phyloP scores from a whole-genome alignment of 495 filamentous ascomycete species.

The Hypoxylon subgilvum region DNA sequence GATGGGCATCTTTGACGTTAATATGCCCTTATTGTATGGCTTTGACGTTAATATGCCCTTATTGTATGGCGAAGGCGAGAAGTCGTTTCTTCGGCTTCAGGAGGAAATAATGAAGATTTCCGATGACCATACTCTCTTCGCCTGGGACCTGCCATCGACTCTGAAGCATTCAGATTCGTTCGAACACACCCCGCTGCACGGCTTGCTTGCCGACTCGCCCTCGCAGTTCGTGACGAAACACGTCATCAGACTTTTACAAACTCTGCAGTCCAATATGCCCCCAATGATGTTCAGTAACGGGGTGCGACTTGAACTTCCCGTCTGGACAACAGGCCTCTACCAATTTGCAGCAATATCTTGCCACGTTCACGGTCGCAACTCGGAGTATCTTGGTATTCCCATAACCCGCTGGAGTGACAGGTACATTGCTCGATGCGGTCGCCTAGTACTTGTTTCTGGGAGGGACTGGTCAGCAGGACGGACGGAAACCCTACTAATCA shows the following conservation, averaged over 20 bases:
- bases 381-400: background rate
- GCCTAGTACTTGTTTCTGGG: background rate
- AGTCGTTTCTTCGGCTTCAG: constrained; percentile 39
- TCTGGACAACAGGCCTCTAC: background rate
- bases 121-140: background rate
- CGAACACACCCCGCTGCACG: too few species aligned
- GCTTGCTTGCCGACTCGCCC: background rate
- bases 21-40: too few species aligned
- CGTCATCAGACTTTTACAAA: background rate
- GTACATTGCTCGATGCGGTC: background rate
- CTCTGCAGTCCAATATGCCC: background rate
- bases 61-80: constrained; percentile 38
- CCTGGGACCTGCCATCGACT: too few species aligned
- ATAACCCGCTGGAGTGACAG: background rate
- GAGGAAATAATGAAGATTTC: constrained; percentile 29
- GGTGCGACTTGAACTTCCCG: background rate
- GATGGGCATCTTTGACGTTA: too few species aligned
- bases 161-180: too few species aligned
- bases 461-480: background rate
- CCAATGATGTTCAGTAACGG: constrained; percentile 1
- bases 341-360: background rate
- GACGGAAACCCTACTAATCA: background rate
- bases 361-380: background rate
- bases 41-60: constrained; percentile 40
- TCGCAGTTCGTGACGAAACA: background rate